Conservation (phyloP, 805 yeast species). For the Saturnispora kantuleensis region DNA sequence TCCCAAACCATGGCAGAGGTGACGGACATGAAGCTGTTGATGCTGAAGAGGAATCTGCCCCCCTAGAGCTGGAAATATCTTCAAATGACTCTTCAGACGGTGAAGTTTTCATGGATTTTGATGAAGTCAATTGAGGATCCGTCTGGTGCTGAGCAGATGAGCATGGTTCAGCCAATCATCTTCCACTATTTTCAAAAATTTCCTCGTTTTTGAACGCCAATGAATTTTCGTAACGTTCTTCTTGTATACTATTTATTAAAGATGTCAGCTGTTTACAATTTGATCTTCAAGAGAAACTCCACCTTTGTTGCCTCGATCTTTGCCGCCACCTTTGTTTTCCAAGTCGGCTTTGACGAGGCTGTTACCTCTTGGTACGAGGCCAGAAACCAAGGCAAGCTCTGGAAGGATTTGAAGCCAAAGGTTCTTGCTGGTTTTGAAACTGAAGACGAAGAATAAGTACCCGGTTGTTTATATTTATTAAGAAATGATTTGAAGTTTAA, state of each 20-base stretch:
- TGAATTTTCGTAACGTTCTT: neutral
- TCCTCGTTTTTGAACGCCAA: too few species aligned
- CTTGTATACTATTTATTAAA: neutral
- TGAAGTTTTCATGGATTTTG: too few species aligned
- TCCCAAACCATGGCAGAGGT: too few species aligned
- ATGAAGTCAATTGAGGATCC: too few species aligned
- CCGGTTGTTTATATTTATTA: neutral
- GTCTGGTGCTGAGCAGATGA: too few species aligned
- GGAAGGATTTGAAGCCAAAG: constrained; percentile 63
- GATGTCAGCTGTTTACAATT: constrained; percentile 46
- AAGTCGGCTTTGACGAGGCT: constrained; percentile 60
- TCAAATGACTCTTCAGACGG: too few species aligned
- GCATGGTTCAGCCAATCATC: too few species aligned
- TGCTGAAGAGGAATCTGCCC: neutral
- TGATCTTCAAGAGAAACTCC: constrained; percentile 82
- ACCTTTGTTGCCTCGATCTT: constrained; percentile 75
- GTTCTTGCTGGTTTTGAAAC: constrained; percentile 47
- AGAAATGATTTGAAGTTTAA: too few species aligned
- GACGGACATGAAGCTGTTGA: constrained; percentile 6
- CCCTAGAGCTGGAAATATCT: too few species aligned
- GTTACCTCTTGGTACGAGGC: constrained; percentile 62
- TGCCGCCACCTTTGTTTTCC: constrained; percentile 78
- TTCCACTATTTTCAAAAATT: too few species aligned
- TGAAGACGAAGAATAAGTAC: constrained; percentile 40
- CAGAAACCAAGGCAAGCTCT: constrained; percentile 78